phyloP scores from a whole-genome alignment of 441 rosid species.

The Geranium incanum region DNA sequence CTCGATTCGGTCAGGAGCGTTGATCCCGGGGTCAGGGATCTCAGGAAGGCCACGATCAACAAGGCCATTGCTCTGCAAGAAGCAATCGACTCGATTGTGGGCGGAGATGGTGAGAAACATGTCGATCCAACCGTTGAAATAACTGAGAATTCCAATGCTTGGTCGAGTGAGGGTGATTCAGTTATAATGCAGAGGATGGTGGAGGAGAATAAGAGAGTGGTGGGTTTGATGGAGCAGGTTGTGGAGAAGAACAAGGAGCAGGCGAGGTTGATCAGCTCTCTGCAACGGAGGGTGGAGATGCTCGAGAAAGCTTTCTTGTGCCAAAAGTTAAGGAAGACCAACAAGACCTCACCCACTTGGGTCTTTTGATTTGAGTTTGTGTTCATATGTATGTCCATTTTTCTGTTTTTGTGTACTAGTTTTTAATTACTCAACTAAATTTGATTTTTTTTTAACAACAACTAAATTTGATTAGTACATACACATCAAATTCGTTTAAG shows the following conservation, averaged over 20 bases:
- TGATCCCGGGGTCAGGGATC: conserved; percentile 48
- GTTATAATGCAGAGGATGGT: conserved; percentile 33
- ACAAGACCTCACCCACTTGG: conserved; percentile 31
- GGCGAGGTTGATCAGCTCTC: conserved; percentile 31
- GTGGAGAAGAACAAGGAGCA: conserved; percentile 48
- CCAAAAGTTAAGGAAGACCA: conserved; percentile 34
- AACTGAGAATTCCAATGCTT: conserved; percentile 8
- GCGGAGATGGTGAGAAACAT: neutral
- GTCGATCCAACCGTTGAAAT: neutral
- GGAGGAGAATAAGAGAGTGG: conserved; percentile 53
- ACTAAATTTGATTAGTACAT: no score
- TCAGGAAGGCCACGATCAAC: conserved; percentile 42
- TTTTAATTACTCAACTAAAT: no score
- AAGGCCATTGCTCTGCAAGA: conserved; percentile 52
- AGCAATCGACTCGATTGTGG: conserved; percentile 29
- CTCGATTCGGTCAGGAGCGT: conserved; percentile 53
- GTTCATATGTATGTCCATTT: no score
- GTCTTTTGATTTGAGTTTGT: no score
- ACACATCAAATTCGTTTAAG: no score
- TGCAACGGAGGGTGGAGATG: conserved; percentile 47
- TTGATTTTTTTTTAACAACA: no score
- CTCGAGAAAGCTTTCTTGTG: conserved; percentile 46
- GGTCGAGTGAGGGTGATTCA: neutral
- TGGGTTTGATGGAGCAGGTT: conserved; percentile 41
- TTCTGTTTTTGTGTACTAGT: no score